Evolutionary conservation across 1,284 basidiomycete species (phyloP), one percentile per base, ranked within the genome.

Genomic region (Cryptococcus deneoformans): DNA sequence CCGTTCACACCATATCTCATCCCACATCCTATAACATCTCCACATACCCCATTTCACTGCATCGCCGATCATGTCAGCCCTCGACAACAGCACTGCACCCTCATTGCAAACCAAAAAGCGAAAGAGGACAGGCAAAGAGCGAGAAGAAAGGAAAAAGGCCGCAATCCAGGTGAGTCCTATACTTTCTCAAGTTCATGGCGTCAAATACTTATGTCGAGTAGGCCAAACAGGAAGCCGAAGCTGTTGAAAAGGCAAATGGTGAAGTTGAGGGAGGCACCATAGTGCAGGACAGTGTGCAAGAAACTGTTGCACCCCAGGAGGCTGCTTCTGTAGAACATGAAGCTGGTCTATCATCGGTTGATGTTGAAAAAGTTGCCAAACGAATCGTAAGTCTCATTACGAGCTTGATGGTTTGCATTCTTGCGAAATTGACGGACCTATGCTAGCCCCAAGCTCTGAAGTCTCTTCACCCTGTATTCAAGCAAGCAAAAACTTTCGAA

Each of bases 401-500:
- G 29, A 14, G 40, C 24, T 34, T 40, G 43, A 20, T 24, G 3
- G 9, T 6, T 7, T 46, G 16, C 4, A 8, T n/a, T n/a, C 16
- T 29, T 16, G 24, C 11, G 11, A 34, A 29, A 36, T 7, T 40
- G 7, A n/a, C 42, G 8, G 10, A 35, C 14, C 50, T 24, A 43
- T 38, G 24, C n/a, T 61, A 78, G 77, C 71, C 74, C 3, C 67
- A 70, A 59, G 75, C 68, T 2, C 56, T 78, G 20, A 78, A 77
- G 57, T 69, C 71, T 36, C 65, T 78, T 5, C 70, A 75, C 60
- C 72, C 75, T 8, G 61, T 72, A 9, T 70, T 77, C 50, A 96
- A 92, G 79, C 91, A 88, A 72, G 86, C 87, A 7, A 90, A 86
- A 73, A 80, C 84, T 0, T 90, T 90, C 63, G 93, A 96, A 78